phyloP scores from a whole-genome alignment of 2,329 filamentous ascomycete species.

The Apiospora malaysiana region DNA sequence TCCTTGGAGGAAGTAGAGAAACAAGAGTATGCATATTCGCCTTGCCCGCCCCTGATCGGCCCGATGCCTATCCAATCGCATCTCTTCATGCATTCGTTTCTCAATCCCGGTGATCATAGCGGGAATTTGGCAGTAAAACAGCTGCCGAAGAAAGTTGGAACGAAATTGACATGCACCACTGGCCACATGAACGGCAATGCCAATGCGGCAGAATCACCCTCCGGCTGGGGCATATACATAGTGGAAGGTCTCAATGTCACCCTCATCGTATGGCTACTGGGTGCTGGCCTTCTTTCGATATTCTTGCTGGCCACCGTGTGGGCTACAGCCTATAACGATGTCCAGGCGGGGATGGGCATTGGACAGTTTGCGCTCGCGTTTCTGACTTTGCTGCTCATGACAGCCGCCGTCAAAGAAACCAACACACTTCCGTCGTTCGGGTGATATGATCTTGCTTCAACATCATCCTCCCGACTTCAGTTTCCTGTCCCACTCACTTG shows the following conservation, averaged over 20 bases:
- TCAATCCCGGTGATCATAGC: slow-evolving; percentile 29
- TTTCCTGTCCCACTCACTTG: no score
- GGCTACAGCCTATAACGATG: slow-evolving; percentile 19
- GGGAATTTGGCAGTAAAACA: slow-evolving; percentile 20
- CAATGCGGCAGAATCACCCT: slow-evolving; percentile 12
- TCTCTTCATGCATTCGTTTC: slow-evolving; percentile 33
- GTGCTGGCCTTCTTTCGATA: slow-evolving; percentile 20
- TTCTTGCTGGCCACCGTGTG: slow-evolving; percentile 24
- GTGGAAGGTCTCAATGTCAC: slow-evolving; percentile 25
- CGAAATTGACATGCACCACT: neutral
- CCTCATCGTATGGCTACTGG: slow-evolving; percentile 17
- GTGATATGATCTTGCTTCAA: neutral
- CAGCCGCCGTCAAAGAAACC: neutral
- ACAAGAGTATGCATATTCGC: slow-evolving; percentile 27
- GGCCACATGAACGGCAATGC: neutral
- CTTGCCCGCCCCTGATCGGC: slow-evolving; percentile 29
- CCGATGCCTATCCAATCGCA: slow-evolving; percentile 28
- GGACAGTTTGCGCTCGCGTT: slow-evolving; percentile 25
- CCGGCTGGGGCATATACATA: slow-evolving; percentile 29
- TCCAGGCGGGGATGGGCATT: slow-evolving; percentile 26
- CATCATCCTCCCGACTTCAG: neutral
- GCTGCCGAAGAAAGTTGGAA: slow-evolving; percentile 27
- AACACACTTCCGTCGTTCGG: neutral
- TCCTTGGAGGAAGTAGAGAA: slow-evolving; percentile 24
- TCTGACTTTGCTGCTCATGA: neutral